Evolutionary conservation across 1,284 basidiomycete genomes (phyloP).

Genomic region (Sphaerobolus stellatus): DNA sequence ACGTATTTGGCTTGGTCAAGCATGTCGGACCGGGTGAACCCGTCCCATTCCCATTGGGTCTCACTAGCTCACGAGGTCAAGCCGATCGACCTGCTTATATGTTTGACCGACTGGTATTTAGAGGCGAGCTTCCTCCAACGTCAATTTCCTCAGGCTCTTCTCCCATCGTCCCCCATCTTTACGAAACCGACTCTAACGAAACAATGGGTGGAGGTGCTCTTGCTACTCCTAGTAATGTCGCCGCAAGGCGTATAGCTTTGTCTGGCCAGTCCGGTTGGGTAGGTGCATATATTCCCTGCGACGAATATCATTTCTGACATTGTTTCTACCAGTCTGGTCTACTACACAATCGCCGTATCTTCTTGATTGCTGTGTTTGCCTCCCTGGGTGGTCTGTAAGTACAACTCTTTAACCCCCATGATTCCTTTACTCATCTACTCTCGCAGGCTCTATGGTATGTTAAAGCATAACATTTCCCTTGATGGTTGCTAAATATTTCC

Average conservation of each 20-base stretch:
- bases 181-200: too few species aligned
- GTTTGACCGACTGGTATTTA: too few species aligned
- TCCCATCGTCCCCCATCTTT: too few species aligned
- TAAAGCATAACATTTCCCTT: too few species aligned
- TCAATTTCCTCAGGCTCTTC: too few species aligned
- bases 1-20: too few species aligned
- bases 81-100: too few species aligned
- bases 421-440: constrained; percentile 6
- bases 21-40: too few species aligned
- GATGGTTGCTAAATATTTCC: constrained; percentile 6
- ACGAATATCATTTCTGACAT: not conserved
- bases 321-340: constrained; percentile 51
- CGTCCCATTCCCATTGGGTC: too few species aligned
- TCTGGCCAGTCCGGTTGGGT: constrained; percentile 70
- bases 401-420: not conserved
- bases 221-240: constrained; percentile 24
- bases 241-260: constrained; percentile 51
- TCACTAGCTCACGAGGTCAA: too few species aligned
- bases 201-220: too few species aligned
- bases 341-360: constrained; percentile 58
- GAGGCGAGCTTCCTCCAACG: too few species aligned
- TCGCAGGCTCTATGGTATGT: constrained; percentile 51
- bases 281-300: constrained; percentile 22
- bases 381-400: constrained; percentile 69
- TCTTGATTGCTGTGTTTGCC: constrained; percentile 67